Evolutionary conservation across 805 yeast genomes (phyloP), one percentile per base, ranked within the genome.

Genomic region (Hyphopichia homilentoma): DNA sequence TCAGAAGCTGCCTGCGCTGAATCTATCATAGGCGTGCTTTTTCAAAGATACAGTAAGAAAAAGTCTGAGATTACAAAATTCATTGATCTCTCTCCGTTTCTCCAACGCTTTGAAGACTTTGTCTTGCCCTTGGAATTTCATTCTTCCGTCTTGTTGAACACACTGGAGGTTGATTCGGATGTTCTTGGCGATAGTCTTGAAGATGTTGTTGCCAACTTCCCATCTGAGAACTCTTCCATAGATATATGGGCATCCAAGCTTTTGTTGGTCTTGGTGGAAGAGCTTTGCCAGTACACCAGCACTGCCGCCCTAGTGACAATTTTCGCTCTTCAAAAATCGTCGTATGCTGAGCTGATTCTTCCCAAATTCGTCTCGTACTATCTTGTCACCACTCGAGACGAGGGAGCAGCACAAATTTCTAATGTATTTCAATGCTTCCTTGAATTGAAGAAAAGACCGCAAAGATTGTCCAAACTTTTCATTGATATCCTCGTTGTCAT

Each of bases 1-100:
- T 43, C 45, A 7, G 53, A 41, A 17, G 37, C 41, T 4, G 51
- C 52, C 4, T 47, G 61, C 31, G 53, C 68, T 26, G 75, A 73
- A 24, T 39, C 64, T 4, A 45, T 68, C 5, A 25, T 68, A 6
- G 76, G 77, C 1, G 62, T 54, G 7, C 45, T 71, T 12, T 38
- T 68, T 1, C 42, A 53, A 35, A 56, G 52, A 18, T 52, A 47
- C 33, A 38, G 44, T n/a, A 27, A 33, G 22, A 45, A 31, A 8
- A 38, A 20, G 7, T 33, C 12, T 11, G 55, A 50, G 17, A 36
- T 54, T 1, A 24, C 21, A 9, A 48, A 50, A 21, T 46, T 40
- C 33, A 14, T 63, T 3, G 44, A 57, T 6, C 53, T 54, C 33
- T 44, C 47, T 5, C 19, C 16, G 1, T 24, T 50, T 17, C 40